Base-by-base conservation (phyloP, 257 asterid genomes). In the Solanum pennellii region DNA sequence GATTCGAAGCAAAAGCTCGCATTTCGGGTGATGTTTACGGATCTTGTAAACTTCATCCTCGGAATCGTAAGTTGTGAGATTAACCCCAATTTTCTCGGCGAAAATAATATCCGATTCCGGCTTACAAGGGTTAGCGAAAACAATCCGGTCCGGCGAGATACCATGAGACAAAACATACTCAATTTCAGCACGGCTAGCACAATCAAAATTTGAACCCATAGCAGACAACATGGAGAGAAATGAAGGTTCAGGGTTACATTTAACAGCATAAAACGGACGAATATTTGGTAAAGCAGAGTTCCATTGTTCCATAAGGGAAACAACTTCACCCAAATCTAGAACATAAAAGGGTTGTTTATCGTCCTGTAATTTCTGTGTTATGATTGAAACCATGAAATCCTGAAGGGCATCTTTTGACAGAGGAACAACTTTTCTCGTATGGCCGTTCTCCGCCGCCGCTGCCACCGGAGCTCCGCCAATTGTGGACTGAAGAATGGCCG, bases 231-330 rank as follows among this genome's bases (percentile, higher is more conserved):
- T 62, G 18, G 86, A 52, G 0, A 87, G 74, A 3, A 87, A 68
- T 12, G 83, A 66, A 45, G 89, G 89, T 41, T 82, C 89, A 5
- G 89, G 87, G 45, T 87, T 87, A 42, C 86, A 82, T 10, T 87
- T 87, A 3, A 87, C 89, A 76, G 89, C 89, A 66, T 87, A 87
- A 77, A 82, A 87, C 6, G 87, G 86, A 83, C 83, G 89, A 18
- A 82, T 27, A 85, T 82, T 69, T 25, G 89, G 89, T n/a, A 87
- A 13, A 35, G 86, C 73, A 5, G 47, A 10, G 10, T 68, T 60
- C 88, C 88, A 87, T 79, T 77, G 83, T 5, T 87, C 85, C 88
- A 87, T 87, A 27, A 87, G 86, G 27, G 49, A 77, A 7, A 77
- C 80, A 27, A 87, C 88, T 31, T 75, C 88, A 0, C 88, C 88